A percentile compares a stretch with the other conserved stretches of the same genome.
Evolutionary conservation across 805 yeast genomes (phyloP).

Genomic region (Candida parachauliodes): DNA sequence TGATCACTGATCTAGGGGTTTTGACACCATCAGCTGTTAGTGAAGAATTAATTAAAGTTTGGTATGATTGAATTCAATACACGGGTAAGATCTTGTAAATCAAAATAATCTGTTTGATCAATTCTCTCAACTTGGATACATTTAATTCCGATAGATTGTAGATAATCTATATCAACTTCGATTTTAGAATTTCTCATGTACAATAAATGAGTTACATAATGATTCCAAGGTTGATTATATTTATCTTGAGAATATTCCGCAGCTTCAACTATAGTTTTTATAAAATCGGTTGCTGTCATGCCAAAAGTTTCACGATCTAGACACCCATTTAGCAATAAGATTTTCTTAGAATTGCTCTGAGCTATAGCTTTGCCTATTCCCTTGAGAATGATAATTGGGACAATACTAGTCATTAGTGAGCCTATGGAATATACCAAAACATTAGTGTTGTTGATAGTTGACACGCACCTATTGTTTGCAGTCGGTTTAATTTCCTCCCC

Average conservation of each 20-base stretch:
- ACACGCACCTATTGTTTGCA: conserved; percentile 60
- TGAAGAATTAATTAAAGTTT: conserved; percentile 96
- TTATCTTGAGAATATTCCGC: conserved; percentile 47
- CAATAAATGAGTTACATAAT: conserved; percentile 62
- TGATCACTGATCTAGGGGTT: conserved; percentile 94
- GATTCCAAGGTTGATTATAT: conserved; percentile 30
- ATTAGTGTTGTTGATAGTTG: conserved; percentile 47
- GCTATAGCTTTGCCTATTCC: conserved; percentile 69
- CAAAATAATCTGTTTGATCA: conserved; percentile 30
- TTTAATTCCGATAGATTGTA: conserved; percentile 42
- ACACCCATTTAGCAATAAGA: conserved; percentile 69
- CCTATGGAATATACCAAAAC: conserved; percentile 78
- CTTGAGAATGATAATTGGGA: conserved; percentile 71
- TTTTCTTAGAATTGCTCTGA: conserved; percentile 31
- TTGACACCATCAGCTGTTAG: conserved; percentile 96
- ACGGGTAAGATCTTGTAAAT: conserved; percentile 37
- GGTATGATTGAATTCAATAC: conserved; percentile 53
- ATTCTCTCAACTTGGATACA: conserved; percentile 41
- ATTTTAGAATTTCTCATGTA: conserved; percentile 52
- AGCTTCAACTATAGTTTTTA: conserved; percentile 53
- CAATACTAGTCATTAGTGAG: conserved; percentile 79
- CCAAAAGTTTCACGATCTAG: conserved; percentile 78
- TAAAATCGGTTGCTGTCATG: conserved; percentile 56
- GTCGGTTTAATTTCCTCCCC: conserved; percentile 82
- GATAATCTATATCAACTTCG: conserved; percentile 39